A percentile compares a stretch with the other conserved stretches of the same genome.
phyloP scores from a whole-genome alignment of 225 moss, liverwort and hornwort genomes.

The Bryoerythrophyllum caledonicum region DNA sequence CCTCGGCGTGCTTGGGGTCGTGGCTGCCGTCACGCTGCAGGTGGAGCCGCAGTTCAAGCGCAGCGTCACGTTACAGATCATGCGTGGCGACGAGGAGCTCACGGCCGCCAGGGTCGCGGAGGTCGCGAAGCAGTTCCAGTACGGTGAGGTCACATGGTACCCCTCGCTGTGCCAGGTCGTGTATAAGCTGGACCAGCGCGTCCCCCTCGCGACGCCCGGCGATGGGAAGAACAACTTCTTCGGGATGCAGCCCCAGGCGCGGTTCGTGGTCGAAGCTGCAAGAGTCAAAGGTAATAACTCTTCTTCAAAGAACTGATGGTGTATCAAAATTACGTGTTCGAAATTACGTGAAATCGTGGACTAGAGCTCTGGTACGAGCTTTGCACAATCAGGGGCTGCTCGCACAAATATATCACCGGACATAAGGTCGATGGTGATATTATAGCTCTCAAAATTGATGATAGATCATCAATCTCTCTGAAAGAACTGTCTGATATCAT shows the following conservation, averaged over 20 bases:
- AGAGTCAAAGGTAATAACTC: neutral
- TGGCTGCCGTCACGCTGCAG: conserved; percentile 47
- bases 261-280: rapidly evolving
- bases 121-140: conserved; percentile 30
- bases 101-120: conserved; percentile 12
- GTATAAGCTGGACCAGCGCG: conserved; percentile 41
- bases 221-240: conserved; percentile 21
- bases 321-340: neutral
- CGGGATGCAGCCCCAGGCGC: neutral
- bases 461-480: too few relatives aligned
- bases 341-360: neutral
- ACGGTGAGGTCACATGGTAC: conserved; percentile 52
- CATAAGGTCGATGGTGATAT: too few relatives aligned
- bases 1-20: conserved; percentile 51
- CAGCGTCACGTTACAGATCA: conserved; percentile 27
- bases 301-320: neutral
- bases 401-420: too few relatives aligned
- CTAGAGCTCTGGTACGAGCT: neutral
- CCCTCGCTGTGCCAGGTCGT: conserved; percentile 26
- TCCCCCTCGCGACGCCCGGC: conserved; percentile 23
- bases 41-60: conserved; percentile 54
- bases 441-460: too few relatives aligned
- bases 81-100: neutral
- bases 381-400: too few relatives aligned
- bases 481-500: too few relatives aligned